Evolutionary conservation across 768 basidiomycete genomes (phyloP), one percentile per base, ranked within the genome.

Genomic region (Daedaleopsis nitida): DNA sequence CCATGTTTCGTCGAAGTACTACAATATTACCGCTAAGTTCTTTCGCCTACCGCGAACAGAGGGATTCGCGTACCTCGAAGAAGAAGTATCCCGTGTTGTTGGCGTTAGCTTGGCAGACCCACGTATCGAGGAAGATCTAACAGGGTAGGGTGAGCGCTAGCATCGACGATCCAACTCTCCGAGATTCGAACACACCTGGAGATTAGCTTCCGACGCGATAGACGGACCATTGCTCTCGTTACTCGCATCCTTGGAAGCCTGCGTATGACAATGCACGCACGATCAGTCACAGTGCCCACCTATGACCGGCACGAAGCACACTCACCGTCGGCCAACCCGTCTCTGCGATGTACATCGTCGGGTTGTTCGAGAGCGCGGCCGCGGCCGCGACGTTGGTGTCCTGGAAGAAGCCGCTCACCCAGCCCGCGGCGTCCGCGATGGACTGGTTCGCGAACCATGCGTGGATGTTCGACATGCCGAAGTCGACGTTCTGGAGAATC

Each of bases 361-460:
- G 94, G 5, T 83, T 80, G 72, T 95, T 96, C 5, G 84, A n/a
- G 21, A 90, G 77, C 0, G 64, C 55, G 10, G 75, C 64, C 0
- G 93, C 89, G n/a, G 76, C 70, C 8, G 66, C 74, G 6, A 92
- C 81, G 69, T 96, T 81, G n/a, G 75, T 81, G 11, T 79, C 70
- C 60, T 87, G 68, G 80, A 95, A 97, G 79, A 92, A 98, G 0
- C 81, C 66, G 17, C 77, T 77, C 0, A 93, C 95, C 96, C 96
- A 99, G 7, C 66, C 82, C 0, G 95, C 91, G 0, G 90, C 87
- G 4, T 82, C 67, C 5, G 83, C 72, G 24, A 88, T 85, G 9
- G 83, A 80, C 24, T 88, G 82, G 66, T 89, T 86, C n/a, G 89
- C 96, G 71, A 97, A 98, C 93, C 92, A 95, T 3, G 94, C 87